These are phyloP conservation scores for Clonostachys solani DNA, from an alignment of 2,329 filamentous ascomycete genomes.

Conservation along the genomic window DNA sequence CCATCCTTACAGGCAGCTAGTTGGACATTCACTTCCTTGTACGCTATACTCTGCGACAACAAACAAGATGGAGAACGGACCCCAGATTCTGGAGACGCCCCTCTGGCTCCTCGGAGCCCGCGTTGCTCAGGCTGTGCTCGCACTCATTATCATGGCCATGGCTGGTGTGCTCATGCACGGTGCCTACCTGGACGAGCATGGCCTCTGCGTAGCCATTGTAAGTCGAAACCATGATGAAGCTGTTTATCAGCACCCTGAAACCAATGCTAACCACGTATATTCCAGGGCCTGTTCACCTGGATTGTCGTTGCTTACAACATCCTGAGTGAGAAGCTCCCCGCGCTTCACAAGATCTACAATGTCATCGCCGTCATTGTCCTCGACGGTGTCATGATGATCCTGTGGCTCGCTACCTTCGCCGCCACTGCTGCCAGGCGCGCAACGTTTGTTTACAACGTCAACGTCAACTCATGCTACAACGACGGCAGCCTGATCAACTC, in stretches of 20 bases:
- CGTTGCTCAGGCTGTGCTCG: slow-evolving; percentile 32
- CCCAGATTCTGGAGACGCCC: slow-evolving; percentile 32
- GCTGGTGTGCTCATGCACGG: slow-evolving; percentile 33
- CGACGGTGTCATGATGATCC: slow-evolving; percentile 35
- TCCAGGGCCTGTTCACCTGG: slow-evolving; percentile 40
- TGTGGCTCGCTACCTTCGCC: slow-evolving; percentile 41
- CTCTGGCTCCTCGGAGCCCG: slow-evolving; percentile 36
- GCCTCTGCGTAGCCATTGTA: slow-evolving; percentile 35
- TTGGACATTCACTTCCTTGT: no score
- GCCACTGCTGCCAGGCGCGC: slow-evolving; percentile 32
- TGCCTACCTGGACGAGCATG: slow-evolving; percentile 29
- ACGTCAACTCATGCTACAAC: slow-evolving; percentile 21
- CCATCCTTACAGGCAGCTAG: no score
- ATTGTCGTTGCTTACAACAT: slow-evolving; percentile 33
- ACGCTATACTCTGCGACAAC: not conserved
- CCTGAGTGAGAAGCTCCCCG: slow-evolving; percentile 30
- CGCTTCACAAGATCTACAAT: slow-evolving; percentile 30
- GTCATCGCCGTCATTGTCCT: slow-evolving; percentile 37
- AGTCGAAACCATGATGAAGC: slow-evolving; percentile 3
- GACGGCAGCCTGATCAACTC: slow-evolving; percentile 34
- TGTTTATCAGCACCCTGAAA: no score
- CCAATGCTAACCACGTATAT: slow-evolving; percentile 4
- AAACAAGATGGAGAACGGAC: not conserved
- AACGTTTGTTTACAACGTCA: slow-evolving; percentile 22
- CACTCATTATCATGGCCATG: slow-evolving; percentile 36